Evolutionary conservation across 2,329 filamentous ascomycete genomes (phyloP).

Genomic region (Ophiosphaerella korrae): DNA sequence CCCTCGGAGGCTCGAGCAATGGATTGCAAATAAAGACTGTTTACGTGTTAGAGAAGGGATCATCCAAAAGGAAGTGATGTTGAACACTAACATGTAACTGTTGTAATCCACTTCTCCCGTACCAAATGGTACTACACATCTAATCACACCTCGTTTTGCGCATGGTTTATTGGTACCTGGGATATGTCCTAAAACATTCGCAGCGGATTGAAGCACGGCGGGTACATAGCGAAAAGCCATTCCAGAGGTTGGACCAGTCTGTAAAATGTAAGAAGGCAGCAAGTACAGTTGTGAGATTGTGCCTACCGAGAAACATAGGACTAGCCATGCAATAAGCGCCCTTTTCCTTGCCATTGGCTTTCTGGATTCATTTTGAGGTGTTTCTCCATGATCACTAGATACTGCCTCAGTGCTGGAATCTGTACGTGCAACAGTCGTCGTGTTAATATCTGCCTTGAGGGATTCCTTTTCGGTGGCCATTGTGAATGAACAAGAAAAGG

Average conservation of each 20-base stretch:
- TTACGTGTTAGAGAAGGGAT: neutral
- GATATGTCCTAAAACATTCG: conserved; percentile 6
- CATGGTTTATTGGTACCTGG: conserved; percentile 5
- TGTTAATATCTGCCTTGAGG: neutral
- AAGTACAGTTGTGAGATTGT: neutral
- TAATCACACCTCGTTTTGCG: conserved; percentile 17
- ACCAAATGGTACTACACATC: conserved; percentile 21
- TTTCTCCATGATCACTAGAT: neutral
- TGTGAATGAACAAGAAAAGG: too few species aligned
- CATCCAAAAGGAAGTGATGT: neutral
- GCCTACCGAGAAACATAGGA: conserved; percentile 20
- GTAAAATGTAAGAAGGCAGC: neutral
- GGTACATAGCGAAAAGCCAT: conserved; percentile 10
- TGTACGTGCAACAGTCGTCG: neutral
- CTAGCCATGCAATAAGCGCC: conserved; percentile 16
- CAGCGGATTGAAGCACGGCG: conserved; percentile 4
- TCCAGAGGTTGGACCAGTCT: conserved; percentile 7
- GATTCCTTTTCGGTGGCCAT: neutral
- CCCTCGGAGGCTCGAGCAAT: conserved; percentile 25
- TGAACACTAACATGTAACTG: conserved; percentile 17
- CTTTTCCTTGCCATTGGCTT: conserved; percentile 9
- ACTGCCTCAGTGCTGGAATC: neutral
- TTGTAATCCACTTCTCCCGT: conserved; percentile 21
- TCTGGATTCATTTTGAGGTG: neutral
- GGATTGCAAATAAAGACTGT: conserved; percentile 20